phyloP scores from a whole-genome alignment of 2,329 filamentous ascomycete species.

The Colletotrichum sp. region DNA sequence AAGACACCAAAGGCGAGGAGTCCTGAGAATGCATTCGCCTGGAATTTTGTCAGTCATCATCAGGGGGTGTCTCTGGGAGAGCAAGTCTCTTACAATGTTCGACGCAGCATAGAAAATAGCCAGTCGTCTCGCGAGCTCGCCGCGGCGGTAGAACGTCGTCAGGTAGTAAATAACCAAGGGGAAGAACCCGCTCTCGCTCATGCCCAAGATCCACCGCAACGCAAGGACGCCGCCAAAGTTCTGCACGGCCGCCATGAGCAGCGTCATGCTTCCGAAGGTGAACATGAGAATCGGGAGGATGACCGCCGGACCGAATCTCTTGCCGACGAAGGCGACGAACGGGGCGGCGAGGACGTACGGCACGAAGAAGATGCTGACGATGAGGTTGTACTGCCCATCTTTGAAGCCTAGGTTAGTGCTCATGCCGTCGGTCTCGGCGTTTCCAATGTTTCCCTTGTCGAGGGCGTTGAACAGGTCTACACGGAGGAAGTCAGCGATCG shows the following conservation, averaged over 20 bases:
- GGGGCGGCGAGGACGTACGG: conserved; percentile 73
- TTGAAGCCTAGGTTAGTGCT: conserved; percentile 34
- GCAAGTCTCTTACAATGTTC: conserved; percentile 13
- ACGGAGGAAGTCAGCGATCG: neutral
- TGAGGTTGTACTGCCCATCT: conserved; percentile 69
- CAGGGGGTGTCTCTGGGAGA: neutral
- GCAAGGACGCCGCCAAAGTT: conserved; percentile 27
- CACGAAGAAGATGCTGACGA: conserved; percentile 76
- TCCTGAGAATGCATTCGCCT: conserved; percentile 14
- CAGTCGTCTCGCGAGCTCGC: conserved; percentile 15
- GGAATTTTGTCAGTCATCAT: neutral
- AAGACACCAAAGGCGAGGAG: conserved; percentile 27
- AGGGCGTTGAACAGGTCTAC: conserved; percentile 51
- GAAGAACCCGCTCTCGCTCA: conserved; percentile 22
- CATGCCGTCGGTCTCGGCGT: conserved; percentile 42
- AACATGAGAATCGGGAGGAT: conserved; percentile 77
- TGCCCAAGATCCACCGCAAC: conserved; percentile 22
- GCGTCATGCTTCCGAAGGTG: conserved; percentile 63
- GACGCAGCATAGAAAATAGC: conserved; percentile 22
- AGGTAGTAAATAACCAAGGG: conserved; percentile 23
- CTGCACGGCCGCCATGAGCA: conserved; percentile 17
- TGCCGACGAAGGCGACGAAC: conserved; percentile 63
- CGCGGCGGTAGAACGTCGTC: conserved; percentile 22
- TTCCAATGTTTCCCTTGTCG: conserved; percentile 44
- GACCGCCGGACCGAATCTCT: conserved; percentile 69